These are phyloP conservation scores for Cladosporium sp. DNA, from an alignment of 2,329 filamentous ascomycete species.

Conservation along the genomic window DNA sequence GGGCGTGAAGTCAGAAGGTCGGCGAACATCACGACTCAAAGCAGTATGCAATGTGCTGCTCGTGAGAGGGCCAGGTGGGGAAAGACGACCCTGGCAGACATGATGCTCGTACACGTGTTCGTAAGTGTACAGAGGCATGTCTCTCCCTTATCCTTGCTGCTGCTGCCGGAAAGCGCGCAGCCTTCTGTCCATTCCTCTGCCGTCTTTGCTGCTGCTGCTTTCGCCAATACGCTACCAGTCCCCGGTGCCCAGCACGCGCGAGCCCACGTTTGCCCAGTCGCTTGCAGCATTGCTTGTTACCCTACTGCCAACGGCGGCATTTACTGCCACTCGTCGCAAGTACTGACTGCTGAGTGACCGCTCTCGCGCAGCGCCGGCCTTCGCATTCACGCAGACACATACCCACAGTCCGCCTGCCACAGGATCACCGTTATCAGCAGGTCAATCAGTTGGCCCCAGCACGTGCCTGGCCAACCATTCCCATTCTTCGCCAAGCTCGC, in stretches of 20 bases:
- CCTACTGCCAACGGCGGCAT: background rate
- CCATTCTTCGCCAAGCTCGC: background rate
- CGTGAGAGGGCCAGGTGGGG: background rate
- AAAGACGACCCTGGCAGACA: background rate
- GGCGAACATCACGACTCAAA: background rate
- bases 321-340: background rate
- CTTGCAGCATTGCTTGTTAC: constrained; percentile 6
- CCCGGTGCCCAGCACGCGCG: background rate
- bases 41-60: background rate
- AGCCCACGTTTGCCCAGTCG: constrained; percentile 7
- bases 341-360: background rate
- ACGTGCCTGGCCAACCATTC: background rate
- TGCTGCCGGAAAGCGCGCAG: background rate
- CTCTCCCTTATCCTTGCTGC: background rate
- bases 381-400: background rate
- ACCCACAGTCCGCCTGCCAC: background rate
- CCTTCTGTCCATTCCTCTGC: background rate
- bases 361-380: background rate
- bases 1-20: background rate
- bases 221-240: background rate
- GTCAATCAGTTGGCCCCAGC: background rate
- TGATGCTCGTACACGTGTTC: too few species aligned
- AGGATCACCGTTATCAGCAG: background rate
- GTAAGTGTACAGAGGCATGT: background rate
- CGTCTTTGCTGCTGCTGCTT: background rate